phyloP scores from a whole-genome alignment of 2,329 filamentous ascomycete species.

The Metarhizium album region DNA sequence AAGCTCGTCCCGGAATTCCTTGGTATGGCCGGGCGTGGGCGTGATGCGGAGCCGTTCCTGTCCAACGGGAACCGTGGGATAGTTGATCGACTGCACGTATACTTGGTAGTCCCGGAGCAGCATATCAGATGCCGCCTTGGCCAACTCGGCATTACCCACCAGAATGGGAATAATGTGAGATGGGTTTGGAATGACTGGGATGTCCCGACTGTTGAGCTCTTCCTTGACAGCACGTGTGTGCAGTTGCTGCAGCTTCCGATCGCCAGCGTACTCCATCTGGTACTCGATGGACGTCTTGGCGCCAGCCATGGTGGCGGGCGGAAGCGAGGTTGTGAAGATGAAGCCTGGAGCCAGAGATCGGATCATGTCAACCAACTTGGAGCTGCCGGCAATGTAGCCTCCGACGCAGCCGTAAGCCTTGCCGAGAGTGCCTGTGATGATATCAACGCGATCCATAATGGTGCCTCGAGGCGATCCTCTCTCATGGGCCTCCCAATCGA shows the following conservation, averaged over 20 bases:
- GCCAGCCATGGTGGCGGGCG: slow-evolving; percentile 93
- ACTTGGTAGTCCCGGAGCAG: slow-evolving; percentile 83
- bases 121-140: slow-evolving; percentile 85
- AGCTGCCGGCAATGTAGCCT: slow-evolving; percentile 89
- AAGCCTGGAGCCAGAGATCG: slow-evolving; percentile 93
- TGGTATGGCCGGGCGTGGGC: slow-evolving; percentile 83
- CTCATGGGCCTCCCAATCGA: slow-evolving; percentile 82
- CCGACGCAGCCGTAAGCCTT: slow-evolving; percentile 98
- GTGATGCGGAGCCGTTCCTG: slow-evolving; percentile 95
- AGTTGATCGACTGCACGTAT: slow-evolving; percentile 98
- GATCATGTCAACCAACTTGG: slow-evolving; percentile 80
- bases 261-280: slow-evolving; percentile 73
- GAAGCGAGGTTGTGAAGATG: slow-evolving; percentile 96
- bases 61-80: slow-evolving; percentile 94
- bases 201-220: slow-evolving; percentile 64
- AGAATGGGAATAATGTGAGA: slow-evolving; percentile 92
- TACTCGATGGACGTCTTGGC: slow-evolving; percentile 88
- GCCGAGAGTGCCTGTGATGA: slow-evolving; percentile 92
- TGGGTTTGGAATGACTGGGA: slow-evolving; percentile 95
- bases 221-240: slow-evolving; percentile 94
- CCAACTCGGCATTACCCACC: slow-evolving; percentile 86
- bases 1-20: slow-evolving; percentile 76
- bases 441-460: slow-evolving; percentile 91
- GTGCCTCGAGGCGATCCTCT: slow-evolving; percentile 67
- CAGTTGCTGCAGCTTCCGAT: slow-evolving; percentile 85